phyloP scores from a whole-genome alignment of 1,139 yeast genomes.

The Saccharomycopsis hybrid region DNA sequence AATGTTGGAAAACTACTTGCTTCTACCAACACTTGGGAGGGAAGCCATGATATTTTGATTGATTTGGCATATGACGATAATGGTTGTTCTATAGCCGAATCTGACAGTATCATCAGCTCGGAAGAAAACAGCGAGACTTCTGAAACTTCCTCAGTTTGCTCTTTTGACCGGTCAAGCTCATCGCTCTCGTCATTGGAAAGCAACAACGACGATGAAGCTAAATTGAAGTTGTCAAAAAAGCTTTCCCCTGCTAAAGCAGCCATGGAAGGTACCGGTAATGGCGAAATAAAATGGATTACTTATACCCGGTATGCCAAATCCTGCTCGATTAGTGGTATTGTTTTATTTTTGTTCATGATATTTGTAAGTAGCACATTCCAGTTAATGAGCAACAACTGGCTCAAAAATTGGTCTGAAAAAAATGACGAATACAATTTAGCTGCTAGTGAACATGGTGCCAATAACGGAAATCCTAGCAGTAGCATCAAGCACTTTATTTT shows the following conservation, averaged over 20 bases:
- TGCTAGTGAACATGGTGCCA: no score
- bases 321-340: slow-evolving; percentile 52
- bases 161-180: no score
- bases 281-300: slow-evolving; percentile 11
- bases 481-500: no score
- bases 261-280: background rate
- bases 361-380: slow-evolving; percentile 43
- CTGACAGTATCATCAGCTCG: no score
- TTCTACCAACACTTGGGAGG: no score
- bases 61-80: no score
- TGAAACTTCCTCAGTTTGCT: no score
- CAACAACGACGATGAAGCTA: background rate
- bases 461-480: no score
- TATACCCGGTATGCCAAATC: slow-evolving; percentile 60
- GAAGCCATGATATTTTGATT: background rate
- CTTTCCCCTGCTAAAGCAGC: no score
- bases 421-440: slow-evolving; percentile 27
- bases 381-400: slow-evolving; percentile 47
- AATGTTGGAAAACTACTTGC: background rate
- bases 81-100: background rate
- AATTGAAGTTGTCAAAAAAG: background rate
- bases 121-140: background rate
- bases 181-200: background rate
- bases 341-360: slow-evolving; percentile 38
- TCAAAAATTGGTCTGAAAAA: slow-evolving; percentile 51